Evolutionary conservation across 2,329 filamentous ascomycete genomes (phyloP).

Genomic region (Sphaerulina populicola): DNA sequence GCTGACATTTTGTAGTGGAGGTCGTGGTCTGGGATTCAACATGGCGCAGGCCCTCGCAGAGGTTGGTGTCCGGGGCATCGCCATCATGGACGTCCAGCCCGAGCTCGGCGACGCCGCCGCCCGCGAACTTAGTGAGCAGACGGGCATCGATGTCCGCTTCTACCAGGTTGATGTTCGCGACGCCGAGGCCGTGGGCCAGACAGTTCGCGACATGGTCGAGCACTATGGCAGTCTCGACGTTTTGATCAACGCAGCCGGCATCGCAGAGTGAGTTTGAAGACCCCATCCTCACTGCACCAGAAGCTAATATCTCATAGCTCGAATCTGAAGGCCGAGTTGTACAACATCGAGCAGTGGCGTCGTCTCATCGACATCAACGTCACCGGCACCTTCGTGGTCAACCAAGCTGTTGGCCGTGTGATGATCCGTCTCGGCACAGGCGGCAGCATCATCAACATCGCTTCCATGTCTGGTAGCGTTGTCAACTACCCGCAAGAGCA

Average conservation of each 20-base stretch:
- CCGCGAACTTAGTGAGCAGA: constrained; percentile 61
- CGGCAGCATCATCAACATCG: constrained; percentile 66
- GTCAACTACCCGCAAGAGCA: constrained; percentile 60
- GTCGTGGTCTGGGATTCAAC: constrained; percentile 67
- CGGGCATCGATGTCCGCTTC: constrained; percentile 65
- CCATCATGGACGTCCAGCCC: constrained; percentile 70
- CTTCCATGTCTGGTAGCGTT: constrained; percentile 50
- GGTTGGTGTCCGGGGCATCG: constrained; percentile 63
- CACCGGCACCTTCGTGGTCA: constrained; percentile 68
- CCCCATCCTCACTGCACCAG: neutral
- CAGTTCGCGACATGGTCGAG: constrained; percentile 57
- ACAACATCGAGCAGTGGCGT: constrained; percentile 68
- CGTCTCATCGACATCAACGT: constrained; percentile 75
- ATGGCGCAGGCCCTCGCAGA: constrained; percentile 72
- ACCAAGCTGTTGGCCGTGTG: constrained; percentile 46
- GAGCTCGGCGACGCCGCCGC: constrained; percentile 63
- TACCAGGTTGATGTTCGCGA: constrained; percentile 74
- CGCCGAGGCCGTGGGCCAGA: constrained; percentile 59
- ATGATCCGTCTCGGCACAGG: constrained; percentile 67
- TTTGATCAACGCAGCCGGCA: constrained; percentile 71
- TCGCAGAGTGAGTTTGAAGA: constrained; percentile 53
- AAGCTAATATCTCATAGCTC: constrained; percentile 42
- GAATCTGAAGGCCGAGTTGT: constrained; percentile 73
- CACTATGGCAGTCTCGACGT: constrained; percentile 64
- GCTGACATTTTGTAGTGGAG: constrained; percentile 49